These are phyloP conservation scores for Coniochaeta ligniaria DNA, from an alignment of 2,329 filamentous ascomycete genomes.

Conservation along the genomic window DNA sequence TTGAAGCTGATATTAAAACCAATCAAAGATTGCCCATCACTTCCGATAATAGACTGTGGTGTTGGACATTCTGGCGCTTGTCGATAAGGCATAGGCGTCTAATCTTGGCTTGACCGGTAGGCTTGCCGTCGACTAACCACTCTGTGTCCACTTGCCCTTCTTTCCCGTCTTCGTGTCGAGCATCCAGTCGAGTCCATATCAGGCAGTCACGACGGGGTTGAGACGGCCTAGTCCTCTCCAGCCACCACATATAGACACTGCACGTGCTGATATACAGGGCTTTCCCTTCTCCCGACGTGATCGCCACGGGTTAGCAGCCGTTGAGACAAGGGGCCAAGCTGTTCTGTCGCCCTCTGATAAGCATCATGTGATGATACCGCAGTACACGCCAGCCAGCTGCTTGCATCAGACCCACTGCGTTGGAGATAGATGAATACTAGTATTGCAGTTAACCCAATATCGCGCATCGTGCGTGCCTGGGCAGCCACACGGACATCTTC, in stretches of 20 bases:
- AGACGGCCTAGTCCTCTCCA: not conserved
- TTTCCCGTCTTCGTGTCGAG: not conserved
- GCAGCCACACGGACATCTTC: constrained; percentile 4
- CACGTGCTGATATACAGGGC: constrained; percentile 12
- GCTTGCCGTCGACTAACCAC: not conserved
- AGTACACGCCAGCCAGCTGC: not conserved
- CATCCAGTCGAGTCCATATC: not conserved
- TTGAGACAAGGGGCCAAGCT: constrained; percentile 2
- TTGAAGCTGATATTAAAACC: constrained; percentile 12
- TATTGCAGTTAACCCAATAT: constrained; percentile 8
- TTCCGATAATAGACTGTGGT: constrained; percentile 7
- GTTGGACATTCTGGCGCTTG: not conserved
- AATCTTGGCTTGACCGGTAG: not conserved
- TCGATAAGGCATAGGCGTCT: not conserved
- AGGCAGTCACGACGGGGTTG: not conserved
- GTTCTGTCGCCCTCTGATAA: constrained; percentile 5
- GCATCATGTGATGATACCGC: constrained; percentile 8
- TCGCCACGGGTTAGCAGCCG: constrained; percentile 8
- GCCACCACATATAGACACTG: constrained; percentile 4
- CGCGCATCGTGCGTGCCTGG: constrained; percentile 8
- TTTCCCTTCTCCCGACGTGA: constrained; percentile 12
- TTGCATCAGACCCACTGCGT: constrained; percentile 5
- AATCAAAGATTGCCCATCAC: constrained; percentile 13
- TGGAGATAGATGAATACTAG: constrained; percentile 14
- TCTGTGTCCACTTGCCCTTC: not conserved